phyloP scores from a whole-genome alignment of 257 asterid genomes.

The Petunia secreta region DNA sequence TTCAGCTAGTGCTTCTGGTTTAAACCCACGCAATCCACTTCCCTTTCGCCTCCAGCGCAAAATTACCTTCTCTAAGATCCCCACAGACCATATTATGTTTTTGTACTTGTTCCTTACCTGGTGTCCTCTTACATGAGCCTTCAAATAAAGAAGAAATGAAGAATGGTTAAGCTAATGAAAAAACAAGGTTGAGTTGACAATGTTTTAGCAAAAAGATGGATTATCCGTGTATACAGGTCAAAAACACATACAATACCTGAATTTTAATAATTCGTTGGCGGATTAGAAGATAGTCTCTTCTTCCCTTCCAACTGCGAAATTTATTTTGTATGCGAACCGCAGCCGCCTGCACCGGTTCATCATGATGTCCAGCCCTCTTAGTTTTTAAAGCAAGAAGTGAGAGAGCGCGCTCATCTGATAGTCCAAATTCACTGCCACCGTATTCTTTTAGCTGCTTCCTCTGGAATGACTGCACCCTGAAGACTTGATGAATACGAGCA shows the following conservation, averaged over 20 bases:
- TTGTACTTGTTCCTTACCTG: constrained; percentile 89
- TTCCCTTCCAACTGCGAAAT: constrained; percentile 92
- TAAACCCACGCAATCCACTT: constrained; percentile 80
- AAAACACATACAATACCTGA: constrained; percentile 53
- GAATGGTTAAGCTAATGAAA: not conserved
- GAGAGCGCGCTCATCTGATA: constrained; percentile 69
- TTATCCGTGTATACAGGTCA: constrained; percentile 13
- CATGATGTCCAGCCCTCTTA: constrained; percentile 55
- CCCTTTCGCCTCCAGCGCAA: constrained; percentile 90
- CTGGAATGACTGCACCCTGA: constrained; percentile 83
- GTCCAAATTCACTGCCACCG: constrained; percentile 59
- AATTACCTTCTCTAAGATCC: constrained; percentile 81
- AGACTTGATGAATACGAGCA: constrained; percentile 90
- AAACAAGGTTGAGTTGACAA: constrained; percentile 6
- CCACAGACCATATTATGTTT: constrained; percentile 89
- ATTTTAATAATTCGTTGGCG: constrained; percentile 81
- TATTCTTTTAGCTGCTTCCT: constrained; percentile 72
- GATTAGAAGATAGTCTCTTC: constrained; percentile 70
- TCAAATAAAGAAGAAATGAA: constrained; percentile 35
- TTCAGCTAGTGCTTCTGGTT: constrained; percentile 57
- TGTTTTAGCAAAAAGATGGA: constrained; percentile 16
- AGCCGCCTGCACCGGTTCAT: constrained; percentile 76
- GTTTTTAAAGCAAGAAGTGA: constrained; percentile 64
- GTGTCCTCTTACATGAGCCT: constrained; percentile 98
- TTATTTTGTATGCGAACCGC: constrained; percentile 83